Base-by-base conservation (phyloP, 306 rosid genomes). In the Albizia julibrissin region DNA sequence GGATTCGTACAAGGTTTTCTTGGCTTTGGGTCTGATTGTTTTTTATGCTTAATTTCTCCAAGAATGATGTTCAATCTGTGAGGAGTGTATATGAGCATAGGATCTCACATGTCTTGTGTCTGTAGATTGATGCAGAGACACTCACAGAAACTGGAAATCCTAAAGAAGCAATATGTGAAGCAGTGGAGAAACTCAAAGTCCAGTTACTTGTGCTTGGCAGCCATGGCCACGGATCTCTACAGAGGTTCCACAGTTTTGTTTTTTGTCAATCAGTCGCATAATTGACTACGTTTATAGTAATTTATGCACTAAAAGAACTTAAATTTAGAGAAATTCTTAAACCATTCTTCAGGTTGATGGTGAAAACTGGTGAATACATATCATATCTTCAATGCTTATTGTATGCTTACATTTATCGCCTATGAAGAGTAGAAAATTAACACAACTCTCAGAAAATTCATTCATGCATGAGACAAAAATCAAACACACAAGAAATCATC, bases 121-220 rank as follows among this genome's bases (percentile, higher is more conserved):
- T 46, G 18, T 46, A 87, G 90, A 29, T 80, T 69, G 78, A 33
- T 40, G 84, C 88, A 83, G 79, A 78, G 67, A 69, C 82, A 29
- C 12, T 71, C 9, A 83, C 83, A n/a, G 88, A 83, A 80, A 11
- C 26, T 44, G 88, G 91, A 27, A 73, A 83, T 78, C 87, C 88
- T 21, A 85, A 77, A 54, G 83, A 50, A 15, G 66, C n/a, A 64
- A 85, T 88, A 68, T 80, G 84, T 77, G 85, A 80, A 80, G 85
- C 87, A 62, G 91, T 83, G 18, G 82, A 80, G 22, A 85, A 83
- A 49, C 81, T 68, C 3, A 37, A 85, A 11, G 52, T 85, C 68
- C 61, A 85, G 68, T 78, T 88, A 58, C 87, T 88, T 56, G 81
- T 88, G 22, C 66, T 88, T 50, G 91, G 89, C 80, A 84, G 84